Percentiles rank a stretch among this genome's conserved stretches.
phyloP scores from a whole-genome alignment of 2,329 filamentous ascomycete species.

The Aspergillus japonicus region DNA sequence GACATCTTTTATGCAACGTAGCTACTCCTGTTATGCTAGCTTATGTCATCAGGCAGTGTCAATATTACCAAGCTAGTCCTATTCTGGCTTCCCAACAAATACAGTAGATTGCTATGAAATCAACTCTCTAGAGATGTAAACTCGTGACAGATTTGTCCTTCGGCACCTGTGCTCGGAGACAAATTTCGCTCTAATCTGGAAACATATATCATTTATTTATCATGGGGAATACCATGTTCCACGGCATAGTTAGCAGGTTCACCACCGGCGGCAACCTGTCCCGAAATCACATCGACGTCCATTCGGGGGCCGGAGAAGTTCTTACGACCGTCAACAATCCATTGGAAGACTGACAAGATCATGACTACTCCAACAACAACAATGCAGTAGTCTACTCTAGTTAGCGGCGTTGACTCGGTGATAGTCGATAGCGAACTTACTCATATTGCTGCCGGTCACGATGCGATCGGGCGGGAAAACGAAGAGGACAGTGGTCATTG shows the following conservation, averaged over 20 bases:
- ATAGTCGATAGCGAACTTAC: slow-evolving; percentile 37
- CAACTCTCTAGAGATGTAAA: background rate
- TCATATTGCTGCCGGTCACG: slow-evolving; percentile 68
- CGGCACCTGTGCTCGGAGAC: background rate
- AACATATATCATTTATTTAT: background rate
- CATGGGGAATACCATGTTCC: background rate
- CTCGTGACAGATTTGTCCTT: background rate
- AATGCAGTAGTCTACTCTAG: slow-evolving; percentile 40
- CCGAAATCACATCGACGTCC: slow-evolving; percentile 37
- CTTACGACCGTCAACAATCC: slow-evolving; percentile 61
- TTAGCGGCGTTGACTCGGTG: slow-evolving; percentile 1
- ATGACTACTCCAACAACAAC: slow-evolving; percentile 60
- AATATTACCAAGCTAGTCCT: background rate
- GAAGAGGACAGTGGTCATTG: slow-evolving; percentile 72
- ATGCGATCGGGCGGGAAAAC: slow-evolving; percentile 69
- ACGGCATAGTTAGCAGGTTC: slow-evolving; percentile 5
- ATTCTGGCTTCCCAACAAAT: background rate
- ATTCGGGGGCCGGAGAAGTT: slow-evolving; percentile 57
- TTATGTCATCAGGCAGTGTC: background rate
- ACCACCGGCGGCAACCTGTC: background rate
- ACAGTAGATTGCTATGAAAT: background rate
- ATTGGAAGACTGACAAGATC: slow-evolving; percentile 57
- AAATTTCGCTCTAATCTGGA: background rate
- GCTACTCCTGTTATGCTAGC: background rate
- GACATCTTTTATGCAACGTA: background rate